phyloP scores from a whole-genome alignment of 1,284 basidiomycete genomes.

The Austroboletus niveus region DNA sequence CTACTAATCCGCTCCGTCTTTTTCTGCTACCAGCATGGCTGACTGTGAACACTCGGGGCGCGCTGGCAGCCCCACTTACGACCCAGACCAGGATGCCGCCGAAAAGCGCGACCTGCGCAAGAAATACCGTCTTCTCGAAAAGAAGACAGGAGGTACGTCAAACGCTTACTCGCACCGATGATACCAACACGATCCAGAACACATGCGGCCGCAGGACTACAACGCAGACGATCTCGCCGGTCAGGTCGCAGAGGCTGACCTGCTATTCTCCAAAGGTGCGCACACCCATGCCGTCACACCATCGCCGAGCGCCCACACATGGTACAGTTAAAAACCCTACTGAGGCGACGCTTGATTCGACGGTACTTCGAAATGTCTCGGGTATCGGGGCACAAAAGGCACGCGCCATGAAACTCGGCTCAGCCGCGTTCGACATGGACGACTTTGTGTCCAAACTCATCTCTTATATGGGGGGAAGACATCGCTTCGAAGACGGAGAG shows the following conservation, averaged over 20 bases:
- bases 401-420: conserved; percentile 80
- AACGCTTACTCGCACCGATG: conserved; percentile 1
- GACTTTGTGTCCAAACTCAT: conserved; percentile 76
- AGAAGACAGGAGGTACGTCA: conserved; percentile 56
- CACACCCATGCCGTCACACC: conserved; percentile 2
- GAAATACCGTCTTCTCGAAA: conserved; percentile 65
- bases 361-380: conserved; percentile 67
- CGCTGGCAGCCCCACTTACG: conserved; percentile 48
- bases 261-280: conserved; percentile 60
- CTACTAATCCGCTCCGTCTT: neutral
- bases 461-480: conserved; percentile 68
- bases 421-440: conserved; percentile 79
- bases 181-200: conserved; percentile 15
- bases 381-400: conserved; percentile 75
- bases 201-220: conserved; percentile 52
- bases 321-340: conserved; percentile 69
- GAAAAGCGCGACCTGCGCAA: conserved; percentile 70
- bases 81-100: conserved; percentile 77
- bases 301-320: conserved; percentile 1
- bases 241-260: conserved; percentile 55
- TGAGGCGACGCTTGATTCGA: conserved; percentile 79
- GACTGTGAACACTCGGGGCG: conserved; percentile 8
- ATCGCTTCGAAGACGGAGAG: conserved; percentile 46
- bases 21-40: conserved; percentile 14
- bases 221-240: conserved; percentile 54